Conservation (phyloP, 257 asterid species). For the Primulina eburnea region DNA sequence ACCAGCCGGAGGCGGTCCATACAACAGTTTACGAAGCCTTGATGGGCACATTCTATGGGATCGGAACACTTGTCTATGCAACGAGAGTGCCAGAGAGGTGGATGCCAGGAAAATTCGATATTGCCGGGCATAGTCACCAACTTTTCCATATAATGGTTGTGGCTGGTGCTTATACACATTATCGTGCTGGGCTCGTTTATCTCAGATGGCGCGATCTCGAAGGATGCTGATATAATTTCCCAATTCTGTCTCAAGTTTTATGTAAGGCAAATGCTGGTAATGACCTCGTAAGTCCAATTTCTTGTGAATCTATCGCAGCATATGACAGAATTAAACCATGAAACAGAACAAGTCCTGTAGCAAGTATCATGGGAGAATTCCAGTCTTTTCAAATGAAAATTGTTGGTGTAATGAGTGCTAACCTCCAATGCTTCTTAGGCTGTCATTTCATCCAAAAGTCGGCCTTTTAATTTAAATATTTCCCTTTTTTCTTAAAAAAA, state of each 20-base stretch:
- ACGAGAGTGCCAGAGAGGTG: conserved; percentile 82
- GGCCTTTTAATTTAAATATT: no score
- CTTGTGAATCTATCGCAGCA: not conserved
- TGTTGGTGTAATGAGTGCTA: not conserved
- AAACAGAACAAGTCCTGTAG: not conserved
- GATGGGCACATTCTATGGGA: conserved; percentile 80
- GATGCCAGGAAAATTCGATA: conserved; percentile 94
- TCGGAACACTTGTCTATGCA: conserved; percentile 78
- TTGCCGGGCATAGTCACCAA: conserved; percentile 92
- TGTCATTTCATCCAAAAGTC: not conserved
- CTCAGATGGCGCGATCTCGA: conserved; percentile 82
- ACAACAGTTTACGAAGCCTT: conserved; percentile 73
- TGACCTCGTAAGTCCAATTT: not conserved
- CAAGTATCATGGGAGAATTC: not conserved
- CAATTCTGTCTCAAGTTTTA: no score
- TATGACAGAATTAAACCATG: not conserved
- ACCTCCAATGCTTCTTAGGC: not conserved
- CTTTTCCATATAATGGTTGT: conserved; percentile 89
- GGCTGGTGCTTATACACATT: conserved; percentile 95
- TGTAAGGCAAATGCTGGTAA: not conserved
- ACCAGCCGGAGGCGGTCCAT: conserved; percentile 84
- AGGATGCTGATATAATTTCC: conserved; percentile 54
- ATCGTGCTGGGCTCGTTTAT: conserved; percentile 83
- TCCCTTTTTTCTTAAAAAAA: no score
- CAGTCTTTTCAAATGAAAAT: not conserved